phyloP scores from a whole-genome alignment of 257 asterid genomes.

The Solanum medicagineum region DNA sequence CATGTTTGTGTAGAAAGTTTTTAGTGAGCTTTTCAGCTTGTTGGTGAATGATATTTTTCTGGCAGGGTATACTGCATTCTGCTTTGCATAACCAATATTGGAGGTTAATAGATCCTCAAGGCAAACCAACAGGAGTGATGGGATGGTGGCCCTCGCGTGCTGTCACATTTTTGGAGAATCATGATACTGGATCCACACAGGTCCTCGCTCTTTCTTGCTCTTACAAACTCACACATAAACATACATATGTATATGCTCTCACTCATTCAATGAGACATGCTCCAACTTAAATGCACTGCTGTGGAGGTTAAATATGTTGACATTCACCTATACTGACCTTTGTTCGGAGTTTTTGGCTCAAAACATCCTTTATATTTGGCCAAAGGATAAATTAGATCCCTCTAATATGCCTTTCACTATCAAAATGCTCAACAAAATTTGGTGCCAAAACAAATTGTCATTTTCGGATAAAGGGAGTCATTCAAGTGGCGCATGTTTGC shows the following conservation, averaged over 20 bases:
- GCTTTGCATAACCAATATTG: conserved; percentile 37
- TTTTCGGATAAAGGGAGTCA: neutral
- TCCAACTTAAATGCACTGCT: neutral
- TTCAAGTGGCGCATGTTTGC: neutral
- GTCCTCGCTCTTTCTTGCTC: conserved; percentile 6
- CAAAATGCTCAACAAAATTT: neutral
- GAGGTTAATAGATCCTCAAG: conserved; percentile 44
- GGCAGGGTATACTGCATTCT: conserved; percentile 32
- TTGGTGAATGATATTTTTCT: neutral
- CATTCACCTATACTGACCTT: neutral
- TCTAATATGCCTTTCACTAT: neutral
- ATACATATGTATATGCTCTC: neutral
- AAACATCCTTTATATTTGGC: neutral
- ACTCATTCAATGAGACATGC: neutral
- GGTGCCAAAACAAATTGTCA: neutral
- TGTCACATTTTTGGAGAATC: conserved; percentile 54
- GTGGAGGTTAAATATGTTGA: neutral
- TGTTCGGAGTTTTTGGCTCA: neutral
- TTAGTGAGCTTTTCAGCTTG: neutral
- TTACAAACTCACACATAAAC: neutral
- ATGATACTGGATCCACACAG: conserved; percentile 61
- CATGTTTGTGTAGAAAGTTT: neutral
- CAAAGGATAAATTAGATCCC: neutral
- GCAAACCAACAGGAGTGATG: conserved; percentile 59
- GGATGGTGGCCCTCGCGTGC: conserved; percentile 70